Base-by-base conservation (phyloP, 176 grass and related monocot species). In the Oryza meridionalis region DNA sequence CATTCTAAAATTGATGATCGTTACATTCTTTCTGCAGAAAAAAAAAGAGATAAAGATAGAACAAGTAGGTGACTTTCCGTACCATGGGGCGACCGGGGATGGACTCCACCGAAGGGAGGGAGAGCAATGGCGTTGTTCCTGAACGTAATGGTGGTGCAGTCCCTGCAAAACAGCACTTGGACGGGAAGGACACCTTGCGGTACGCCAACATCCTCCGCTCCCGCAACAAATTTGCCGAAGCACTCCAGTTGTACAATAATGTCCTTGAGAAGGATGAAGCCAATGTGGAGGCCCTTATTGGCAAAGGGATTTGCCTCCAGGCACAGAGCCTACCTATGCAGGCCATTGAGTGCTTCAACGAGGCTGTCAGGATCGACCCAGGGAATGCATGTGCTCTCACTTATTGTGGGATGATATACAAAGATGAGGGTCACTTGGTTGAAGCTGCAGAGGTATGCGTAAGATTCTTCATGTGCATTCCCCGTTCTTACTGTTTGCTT, bases 401-500 rank as follows among this genome's bases (percentile, higher is more conserved):
- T 3, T 91, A 96, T 46, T 99, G 97, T 67, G 97, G 97, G 68
- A 92, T 96, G 72, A 94, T 99, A 72, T 96, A 92, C 75, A 99
- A 99, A 79, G 93, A 96, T n/a, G 97, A 99, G 77, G 97, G 97
- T 67, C 93, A 91, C 84, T 80, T 99, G 38, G 83, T 92, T 24
- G 93, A 99, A 79, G 97, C 97, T 79, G 90, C 91, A 32, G 97
- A 99, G 93, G 97, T 99, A 93, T 43, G 66, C 40, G 32, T 9
- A 79, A 46, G 10, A 49, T 74, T 49, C 59, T 26, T 77, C 26
- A 33, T 89, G 43, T 65, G 27, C 27, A 63, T 78, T 90, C 42
- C 72, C 49, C 40, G 63, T 50, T 79, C 27, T 75, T 11, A 70
- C 68, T 86, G 31, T 74, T 70, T 15, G 4, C 17, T 76, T 65